Conservation (phyloP, 2,329 filamentous ascomycete genomes). For the Cytospora paraplurivora region DNA sequence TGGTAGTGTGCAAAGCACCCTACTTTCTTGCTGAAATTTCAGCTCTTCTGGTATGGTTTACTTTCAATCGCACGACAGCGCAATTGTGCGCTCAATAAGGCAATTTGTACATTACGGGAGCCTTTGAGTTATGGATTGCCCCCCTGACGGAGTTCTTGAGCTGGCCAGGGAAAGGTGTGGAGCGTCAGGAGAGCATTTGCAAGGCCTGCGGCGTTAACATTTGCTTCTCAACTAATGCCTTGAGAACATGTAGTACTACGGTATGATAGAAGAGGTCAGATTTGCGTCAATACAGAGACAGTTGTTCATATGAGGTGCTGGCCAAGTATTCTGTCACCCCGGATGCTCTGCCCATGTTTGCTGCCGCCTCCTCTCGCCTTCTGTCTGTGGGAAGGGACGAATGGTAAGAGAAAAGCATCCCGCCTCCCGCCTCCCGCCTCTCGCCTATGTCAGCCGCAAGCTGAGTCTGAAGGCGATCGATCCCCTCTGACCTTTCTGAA, state of each 20-base stretch:
- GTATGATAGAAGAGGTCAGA: conserved; percentile 4
- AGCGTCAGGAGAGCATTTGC: conserved; percentile 1
- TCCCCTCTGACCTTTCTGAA: background rate
- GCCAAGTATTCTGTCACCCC: background rate
- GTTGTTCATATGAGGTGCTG: background rate
- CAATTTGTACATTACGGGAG: conserved; percentile 19
- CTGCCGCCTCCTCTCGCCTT: background rate
- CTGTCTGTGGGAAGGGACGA: background rate
- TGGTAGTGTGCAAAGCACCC: too few species aligned
- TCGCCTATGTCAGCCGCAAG: background rate
- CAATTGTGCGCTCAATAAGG: background rate
- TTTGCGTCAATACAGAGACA: conserved; percentile 11
- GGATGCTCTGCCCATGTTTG: background rate
- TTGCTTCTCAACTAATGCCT: conserved; percentile 7
- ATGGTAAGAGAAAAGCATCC: background rate
- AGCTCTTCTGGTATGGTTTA: background rate
- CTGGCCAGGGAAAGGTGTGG: conserved; percentile 3
- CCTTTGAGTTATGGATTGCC: background rate
- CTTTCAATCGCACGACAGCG: background rate
- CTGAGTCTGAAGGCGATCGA: background rate
- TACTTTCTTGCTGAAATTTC: background rate
- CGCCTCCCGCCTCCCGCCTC: too few species aligned
- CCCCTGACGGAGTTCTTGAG: conserved; percentile 22
- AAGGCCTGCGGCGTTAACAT: conserved; percentile 19
- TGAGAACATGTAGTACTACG: conserved; percentile 8